phyloP scores from a whole-genome alignment of 2,329 filamentous ascomycete genomes.

The Monilinia vaccinii-corymbosi region DNA sequence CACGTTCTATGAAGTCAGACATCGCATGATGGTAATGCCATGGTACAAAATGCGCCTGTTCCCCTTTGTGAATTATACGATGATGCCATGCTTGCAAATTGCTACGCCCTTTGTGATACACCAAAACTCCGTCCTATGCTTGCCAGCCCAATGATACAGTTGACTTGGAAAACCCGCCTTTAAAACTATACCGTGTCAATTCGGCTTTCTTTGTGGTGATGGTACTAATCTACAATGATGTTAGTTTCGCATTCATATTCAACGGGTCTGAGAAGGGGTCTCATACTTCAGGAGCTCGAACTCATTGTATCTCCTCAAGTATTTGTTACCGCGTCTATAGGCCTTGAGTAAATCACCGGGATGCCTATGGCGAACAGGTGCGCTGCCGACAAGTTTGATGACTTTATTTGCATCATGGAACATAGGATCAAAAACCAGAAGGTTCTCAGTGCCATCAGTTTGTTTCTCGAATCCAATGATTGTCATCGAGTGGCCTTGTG shows the following conservation, averaged over 20 bases:
- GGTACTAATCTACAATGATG: background rate
- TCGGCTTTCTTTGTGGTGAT: background rate
- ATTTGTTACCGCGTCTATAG: slow-evolving; percentile 62
- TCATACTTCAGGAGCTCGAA: slow-evolving; percentile 68
- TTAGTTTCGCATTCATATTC: background rate
- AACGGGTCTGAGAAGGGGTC: background rate
- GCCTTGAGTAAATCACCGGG: slow-evolving; percentile 52
- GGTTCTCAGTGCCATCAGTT: slow-evolving; percentile 51
- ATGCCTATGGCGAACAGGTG: slow-evolving; percentile 35
- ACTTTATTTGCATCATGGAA: slow-evolving; percentile 61
- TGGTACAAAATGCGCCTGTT: background rate
- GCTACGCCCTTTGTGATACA: background rate
- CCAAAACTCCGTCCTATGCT: background rate
- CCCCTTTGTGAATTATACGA: background rate
- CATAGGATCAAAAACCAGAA: slow-evolving; percentile 85
- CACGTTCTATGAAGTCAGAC: no score
- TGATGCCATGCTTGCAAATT: background rate
- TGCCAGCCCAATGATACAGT: background rate
- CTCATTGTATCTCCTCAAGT: slow-evolving; percentile 60
- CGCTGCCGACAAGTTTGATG: slow-evolving; percentile 44
- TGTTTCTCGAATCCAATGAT: slow-evolving; percentile 76
- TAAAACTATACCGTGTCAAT: background rate
- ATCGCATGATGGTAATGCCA: background rate
- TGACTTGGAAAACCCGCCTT: background rate
- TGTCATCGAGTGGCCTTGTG: slow-evolving; percentile 75